phyloP scores from a whole-genome alignment of 2,329 filamentous ascomycete genomes.

The Aschersonia sp. region DNA sequence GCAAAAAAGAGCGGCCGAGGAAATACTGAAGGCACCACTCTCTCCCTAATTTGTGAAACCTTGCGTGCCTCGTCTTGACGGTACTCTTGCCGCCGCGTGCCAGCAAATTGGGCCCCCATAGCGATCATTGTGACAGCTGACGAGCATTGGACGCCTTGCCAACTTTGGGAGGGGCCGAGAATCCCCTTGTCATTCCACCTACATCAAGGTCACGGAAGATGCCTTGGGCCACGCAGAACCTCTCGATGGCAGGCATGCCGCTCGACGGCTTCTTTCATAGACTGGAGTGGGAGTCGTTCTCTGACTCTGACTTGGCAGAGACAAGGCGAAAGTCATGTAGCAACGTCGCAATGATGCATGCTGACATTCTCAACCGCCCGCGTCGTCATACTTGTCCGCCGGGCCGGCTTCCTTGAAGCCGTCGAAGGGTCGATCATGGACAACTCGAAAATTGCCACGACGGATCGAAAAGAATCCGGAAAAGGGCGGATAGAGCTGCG shows the following conservation, averaged over 20 bases:
- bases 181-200: neutral
- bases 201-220: neutral
- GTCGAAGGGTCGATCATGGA: too few relatives aligned
- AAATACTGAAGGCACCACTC: too few relatives aligned
- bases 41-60: too few relatives aligned
- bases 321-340: neutral
- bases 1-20: too few relatives aligned
- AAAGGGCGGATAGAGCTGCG: neutral
- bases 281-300: too few relatives aligned
- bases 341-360: neutral
- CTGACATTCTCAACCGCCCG: neutral
- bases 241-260: too few relatives aligned
- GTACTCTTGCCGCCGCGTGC: neutral
- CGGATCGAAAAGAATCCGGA: neutral
- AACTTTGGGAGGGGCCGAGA: neutral
- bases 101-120: neutral
- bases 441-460: too few relatives aligned
- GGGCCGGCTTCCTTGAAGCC: too few relatives aligned
- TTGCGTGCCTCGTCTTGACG: too few relatives aligned
- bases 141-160: neutral
- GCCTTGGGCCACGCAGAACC: neutral
- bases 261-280: too few relatives aligned
- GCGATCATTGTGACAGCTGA: neutral
- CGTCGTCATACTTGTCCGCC: neutral
- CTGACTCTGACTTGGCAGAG: too few relatives aligned